Evolutionary conservation across 1,139 yeast species (phyloP).

Genomic region (Pichia sp.): DNA sequence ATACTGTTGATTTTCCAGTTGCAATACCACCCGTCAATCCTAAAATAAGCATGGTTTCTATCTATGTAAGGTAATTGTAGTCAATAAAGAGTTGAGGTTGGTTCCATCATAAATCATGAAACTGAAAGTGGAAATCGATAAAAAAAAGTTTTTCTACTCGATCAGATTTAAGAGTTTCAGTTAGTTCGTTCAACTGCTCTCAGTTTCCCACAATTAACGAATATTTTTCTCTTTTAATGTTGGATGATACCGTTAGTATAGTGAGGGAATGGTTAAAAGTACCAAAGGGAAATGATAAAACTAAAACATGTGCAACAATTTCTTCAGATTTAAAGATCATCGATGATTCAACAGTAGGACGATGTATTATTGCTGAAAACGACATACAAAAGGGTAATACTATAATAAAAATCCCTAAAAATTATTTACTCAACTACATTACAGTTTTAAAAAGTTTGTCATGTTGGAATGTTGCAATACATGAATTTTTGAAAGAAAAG

Average conservation of each 20-base stretch:
- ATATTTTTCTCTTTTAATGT: not conserved
- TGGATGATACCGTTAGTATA: not conserved
- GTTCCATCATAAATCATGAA: too few species aligned
- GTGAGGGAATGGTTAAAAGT: conserved; percentile 6
- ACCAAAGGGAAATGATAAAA: not conserved
- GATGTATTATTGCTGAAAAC: conserved; percentile 49
- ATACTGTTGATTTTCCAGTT: conserved; percentile 90
- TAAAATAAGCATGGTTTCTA: conserved; percentile 60
- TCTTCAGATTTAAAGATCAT: conserved; percentile 16
- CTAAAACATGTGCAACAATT: conserved; percentile 2
- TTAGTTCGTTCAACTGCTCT: too few species aligned
- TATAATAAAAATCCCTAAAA: conserved; percentile 41
- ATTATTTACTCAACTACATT: conserved; percentile 53
- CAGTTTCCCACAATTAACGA: not conserved
- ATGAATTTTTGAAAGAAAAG: conserved; percentile 8
- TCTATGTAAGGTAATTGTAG: not conserved
- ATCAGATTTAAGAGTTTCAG: not conserved
- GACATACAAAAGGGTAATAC: conserved; percentile 33
- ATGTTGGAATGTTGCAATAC: conserved; percentile 14
- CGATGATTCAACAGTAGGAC: conserved; percentile 44
- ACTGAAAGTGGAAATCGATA: not conserved
- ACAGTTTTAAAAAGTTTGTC: conserved; percentile 37
- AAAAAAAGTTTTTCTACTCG: not conserved
- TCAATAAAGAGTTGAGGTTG: not conserved
- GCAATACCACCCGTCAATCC: conserved; percentile 98